Evolutionary conservation across 257 asterid species (phyloP), one percentile per base, ranked within the genome.

Genomic region (Fraxinus anomala): DNA sequence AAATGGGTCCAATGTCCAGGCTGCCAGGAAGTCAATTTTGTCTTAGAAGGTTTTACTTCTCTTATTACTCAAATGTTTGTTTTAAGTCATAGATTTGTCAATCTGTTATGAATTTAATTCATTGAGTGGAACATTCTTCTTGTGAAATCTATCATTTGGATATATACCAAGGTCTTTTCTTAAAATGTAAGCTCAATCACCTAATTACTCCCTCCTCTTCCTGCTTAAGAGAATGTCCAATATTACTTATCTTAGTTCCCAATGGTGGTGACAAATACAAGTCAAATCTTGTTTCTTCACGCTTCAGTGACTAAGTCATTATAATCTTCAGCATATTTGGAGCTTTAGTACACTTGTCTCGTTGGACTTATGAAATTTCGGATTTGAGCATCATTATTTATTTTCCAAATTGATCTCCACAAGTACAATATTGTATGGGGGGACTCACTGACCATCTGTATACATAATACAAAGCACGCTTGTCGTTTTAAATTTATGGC

Each of bases 1-100:
- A 93, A 91, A 79, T 85, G 86, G 91, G 95, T 95, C 30, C 89
- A 89, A 73, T 95, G 98, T 76, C 88, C 94, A 2, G 88, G 86
- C 84, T 95, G 99, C 94, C 88, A 83, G 82, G 93, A 89, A 59
- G 89, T 90, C 81, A 95, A 95, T 81, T 86, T 89, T 79, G 97
- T 84, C 68, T 89, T 95, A 14, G 98, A 91, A 95, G 99, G 99
- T 95, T 63, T 47, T 44, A n/a, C 21, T 73, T 47, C 54, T 26
- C 59, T 73, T 72, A 66, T 69, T 67, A 59, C 66, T 34, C 37
- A 59, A 17, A 44, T 23, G 9, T 34, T 51, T 70, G 42, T 54
- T 76, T 83, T 76, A 19, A n/a, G 73, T 72, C 28, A 68, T 70
- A 44, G 24, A 56, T 12, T 14, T 12, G 14, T 63, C 68, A 37